Conservation (phyloP, 352 stramenopile genomes). For the Phytophthora vignae region DNA sequence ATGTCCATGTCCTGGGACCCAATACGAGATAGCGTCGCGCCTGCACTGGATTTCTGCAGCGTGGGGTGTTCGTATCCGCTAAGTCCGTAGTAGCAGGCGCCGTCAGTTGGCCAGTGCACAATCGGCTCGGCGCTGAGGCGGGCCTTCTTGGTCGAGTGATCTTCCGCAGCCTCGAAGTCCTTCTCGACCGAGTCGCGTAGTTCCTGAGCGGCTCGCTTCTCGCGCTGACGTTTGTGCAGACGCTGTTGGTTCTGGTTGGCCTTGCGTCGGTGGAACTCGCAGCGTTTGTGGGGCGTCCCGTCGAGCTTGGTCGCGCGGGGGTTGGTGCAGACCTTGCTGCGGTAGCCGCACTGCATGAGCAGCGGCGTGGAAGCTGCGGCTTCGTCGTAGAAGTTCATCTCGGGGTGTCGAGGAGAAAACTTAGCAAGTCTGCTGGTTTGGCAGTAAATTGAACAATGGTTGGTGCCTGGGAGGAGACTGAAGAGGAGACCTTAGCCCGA, state of each 20-base stretch:
- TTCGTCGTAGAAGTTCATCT: constrained; percentile 24
- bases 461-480: background rate
- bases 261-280: constrained; percentile 61
- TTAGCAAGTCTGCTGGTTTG: background rate
- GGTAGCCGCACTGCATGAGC: constrained; percentile 44
- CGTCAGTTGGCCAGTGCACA: constrained; percentile 1
- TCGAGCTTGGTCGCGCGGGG: constrained; percentile 53
- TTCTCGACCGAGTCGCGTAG: background rate
- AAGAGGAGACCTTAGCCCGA: background rate
- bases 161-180: background rate
- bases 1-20: constrained; percentile 31
- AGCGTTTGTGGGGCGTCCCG: constrained; percentile 58
- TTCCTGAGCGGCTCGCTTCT: constrained; percentile 11
- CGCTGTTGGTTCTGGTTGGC: constrained; percentile 63
- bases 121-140: background rate
- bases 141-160: background rate
- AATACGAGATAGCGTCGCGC: background rate
- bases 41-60: background rate
- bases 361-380: constrained; percentile 15
- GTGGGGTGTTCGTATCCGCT: background rate
- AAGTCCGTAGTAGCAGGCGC: constrained; percentile 4
- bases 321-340: constrained; percentile 60
- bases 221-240: constrained; percentile 45
- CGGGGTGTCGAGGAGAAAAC: background rate
- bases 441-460: background rate